Evolutionary conservation across 345 rosid species (phyloP).

Genomic region (Laguncularia racemosa): DNA sequence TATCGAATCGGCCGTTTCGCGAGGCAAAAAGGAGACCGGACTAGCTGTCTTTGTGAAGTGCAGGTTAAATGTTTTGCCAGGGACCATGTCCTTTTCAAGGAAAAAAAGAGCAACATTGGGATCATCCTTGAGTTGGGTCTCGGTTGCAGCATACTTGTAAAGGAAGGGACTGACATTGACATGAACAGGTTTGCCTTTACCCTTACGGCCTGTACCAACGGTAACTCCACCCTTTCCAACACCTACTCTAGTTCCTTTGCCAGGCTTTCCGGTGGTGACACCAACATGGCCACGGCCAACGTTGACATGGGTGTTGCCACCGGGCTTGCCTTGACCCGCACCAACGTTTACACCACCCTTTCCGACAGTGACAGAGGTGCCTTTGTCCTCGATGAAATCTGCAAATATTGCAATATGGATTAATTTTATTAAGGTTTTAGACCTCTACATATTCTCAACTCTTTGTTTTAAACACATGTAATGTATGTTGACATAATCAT

Average conservation of each 20-base stretch:
- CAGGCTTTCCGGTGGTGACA: slow-evolving; percentile 26
- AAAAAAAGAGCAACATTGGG: slow-evolving; percentile 67
- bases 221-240: slow-evolving; percentile 77
- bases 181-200: slow-evolving; percentile 42
- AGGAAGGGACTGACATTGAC: slow-evolving; percentile 45
- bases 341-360: slow-evolving; percentile 55
- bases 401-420: slow-evolving; percentile 6
- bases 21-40: slow-evolving; percentile 52
- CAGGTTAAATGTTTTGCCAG: slow-evolving; percentile 45
- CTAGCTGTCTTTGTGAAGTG: slow-evolving; percentile 42
- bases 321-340: slow-evolving; percentile 33
- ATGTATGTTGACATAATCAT: too few relatives aligned
- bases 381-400: slow-evolving; percentile 56
- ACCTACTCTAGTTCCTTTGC: slow-evolving; percentile 43
- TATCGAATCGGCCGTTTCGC: slow-evolving; percentile 40
- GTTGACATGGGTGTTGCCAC: too few relatives aligned
- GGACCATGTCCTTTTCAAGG: slow-evolving; percentile 67
- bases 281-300: too few relatives aligned
- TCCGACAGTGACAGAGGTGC: slow-evolving; percentile 45
- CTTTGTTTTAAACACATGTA: background rate
- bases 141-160: slow-evolving; percentile 42
- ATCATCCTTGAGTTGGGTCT: slow-evolving; percentile 54
- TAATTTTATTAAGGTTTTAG: background rate
- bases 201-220: slow-evolving; percentile 44
- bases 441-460: too few relatives aligned